Evolutionary conservation across 805 yeast species (phyloP).

Genomic region (Saturnispora mendoncae): DNA sequence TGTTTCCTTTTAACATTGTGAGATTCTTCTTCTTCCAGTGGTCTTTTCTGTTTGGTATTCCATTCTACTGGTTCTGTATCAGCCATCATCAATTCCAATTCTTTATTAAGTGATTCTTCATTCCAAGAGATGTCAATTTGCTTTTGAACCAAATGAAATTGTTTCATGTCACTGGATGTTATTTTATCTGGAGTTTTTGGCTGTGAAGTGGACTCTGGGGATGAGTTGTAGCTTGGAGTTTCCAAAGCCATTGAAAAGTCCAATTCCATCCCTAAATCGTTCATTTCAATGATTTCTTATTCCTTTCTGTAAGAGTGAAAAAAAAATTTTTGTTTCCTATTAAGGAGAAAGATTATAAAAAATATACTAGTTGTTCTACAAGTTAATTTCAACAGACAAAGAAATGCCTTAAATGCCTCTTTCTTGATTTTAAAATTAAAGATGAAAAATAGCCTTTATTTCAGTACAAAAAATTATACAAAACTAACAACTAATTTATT

Average conservation of each 20-base stretch:
- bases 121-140: slow-evolving; percentile 4
- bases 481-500: no score
- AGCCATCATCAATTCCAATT: slow-evolving; percentile 4
- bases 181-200: slow-evolving; percentile 4
- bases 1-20: no score
- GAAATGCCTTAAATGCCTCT: no score
- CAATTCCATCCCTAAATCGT: not conserved
- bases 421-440: no score
- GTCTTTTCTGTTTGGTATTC: no score
- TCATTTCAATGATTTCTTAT: not conserved
- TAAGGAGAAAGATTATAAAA: not conserved
- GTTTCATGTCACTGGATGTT: not conserved
- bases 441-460: no score
- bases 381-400: no score
- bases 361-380: no score
- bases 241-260: not conserved
- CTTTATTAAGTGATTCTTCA: slow-evolving; percentile 4
- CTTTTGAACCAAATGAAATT: not conserved
- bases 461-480: no score
- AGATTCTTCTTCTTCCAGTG: no score
- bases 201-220: slow-evolving; percentile 4
- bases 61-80: slow-evolving; percentile 5
- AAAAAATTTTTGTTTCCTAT: not conserved
- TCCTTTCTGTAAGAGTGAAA: not conserved
- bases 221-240: slow-evolving; percentile 3